Evolutionary conservation across 768 basidiomycete genomes (phyloP).

Genomic region (Lactarius hatsudake): DNA sequence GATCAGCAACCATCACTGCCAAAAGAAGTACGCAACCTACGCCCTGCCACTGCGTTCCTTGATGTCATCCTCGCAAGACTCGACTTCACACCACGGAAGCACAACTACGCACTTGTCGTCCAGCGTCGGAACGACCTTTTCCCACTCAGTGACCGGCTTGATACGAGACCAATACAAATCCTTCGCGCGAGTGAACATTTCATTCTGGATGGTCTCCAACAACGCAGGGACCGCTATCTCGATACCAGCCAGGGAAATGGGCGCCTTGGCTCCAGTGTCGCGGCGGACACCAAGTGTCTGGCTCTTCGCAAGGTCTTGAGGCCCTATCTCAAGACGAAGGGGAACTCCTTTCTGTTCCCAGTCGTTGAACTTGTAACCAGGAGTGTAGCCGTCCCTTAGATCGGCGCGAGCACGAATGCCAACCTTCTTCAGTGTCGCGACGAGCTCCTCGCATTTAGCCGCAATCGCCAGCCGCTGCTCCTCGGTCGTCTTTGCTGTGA

Average conservation of each 20-base stretch:
- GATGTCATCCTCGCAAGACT: constrained; percentile 95
- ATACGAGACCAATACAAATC: constrained; percentile 67
- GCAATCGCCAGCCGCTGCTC: constrained; percentile 69
- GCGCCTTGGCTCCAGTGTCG: constrained; percentile 60
- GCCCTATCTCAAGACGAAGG: constrained; percentile 94
- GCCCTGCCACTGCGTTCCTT: constrained; percentile 88
- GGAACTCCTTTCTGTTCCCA: constrained; percentile 99
- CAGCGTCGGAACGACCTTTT: constrained; percentile 86
- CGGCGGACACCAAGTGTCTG: constrained; percentile 86
- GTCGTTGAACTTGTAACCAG: constrained; percentile 98
- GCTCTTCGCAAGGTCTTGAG: constrained; percentile 80
- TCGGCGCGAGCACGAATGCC: constrained; percentile 88
- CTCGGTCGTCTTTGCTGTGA: constrained; percentile 80
- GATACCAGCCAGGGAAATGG: constrained; percentile 51
- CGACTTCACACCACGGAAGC: constrained; percentile 95
- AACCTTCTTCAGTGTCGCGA: constrained; percentile 62
- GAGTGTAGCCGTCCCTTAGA: constrained; percentile 92
- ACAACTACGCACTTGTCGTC: constrained; percentile 85
- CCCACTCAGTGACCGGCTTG: constrained; percentile 79
- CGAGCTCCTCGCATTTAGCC: constrained; percentile 74
- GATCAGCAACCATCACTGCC: constrained; percentile 1
- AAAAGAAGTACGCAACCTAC: constrained; percentile 45
- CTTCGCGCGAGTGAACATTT: constrained; percentile 83
- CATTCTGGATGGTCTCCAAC: constrained; percentile 81
- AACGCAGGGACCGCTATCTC: constrained; percentile 53